Conservation (phyloP, 371 early-diverging fungal genomes). For the Actinomucor elegans region DNA sequence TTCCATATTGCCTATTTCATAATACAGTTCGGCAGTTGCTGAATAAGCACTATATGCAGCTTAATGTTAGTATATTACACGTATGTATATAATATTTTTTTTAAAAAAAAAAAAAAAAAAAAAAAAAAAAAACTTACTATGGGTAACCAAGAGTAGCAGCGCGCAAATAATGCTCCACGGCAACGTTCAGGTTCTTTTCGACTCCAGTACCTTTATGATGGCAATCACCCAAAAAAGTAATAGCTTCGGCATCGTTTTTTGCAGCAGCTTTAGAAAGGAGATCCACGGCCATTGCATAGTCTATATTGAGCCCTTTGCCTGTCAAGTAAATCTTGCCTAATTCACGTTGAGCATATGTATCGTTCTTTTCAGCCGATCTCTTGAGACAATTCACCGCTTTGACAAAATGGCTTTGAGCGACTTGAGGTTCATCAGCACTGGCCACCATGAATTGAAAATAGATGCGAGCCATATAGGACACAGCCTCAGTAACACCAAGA, state of each 20-base stretch:
- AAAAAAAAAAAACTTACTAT: constrained; percentile 35
- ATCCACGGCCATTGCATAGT: constrained; percentile 74
- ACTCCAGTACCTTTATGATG: constrained; percentile 54
- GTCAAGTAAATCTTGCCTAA: constrained; percentile 84
- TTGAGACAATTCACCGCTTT: constrained; percentile 46
- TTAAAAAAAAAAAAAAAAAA: no score
- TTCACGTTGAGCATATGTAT: constrained; percentile 72
- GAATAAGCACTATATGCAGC: constrained; percentile 36
- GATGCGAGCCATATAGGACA: constrained; percentile 46
- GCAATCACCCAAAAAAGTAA: constrained; percentile 63
- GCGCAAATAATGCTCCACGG: constrained; percentile 44
- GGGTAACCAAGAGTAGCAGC: constrained; percentile 39
- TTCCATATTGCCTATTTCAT: constrained; percentile 32
- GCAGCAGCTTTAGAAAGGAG: constrained; percentile 79
- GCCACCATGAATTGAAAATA: constrained; percentile 24
- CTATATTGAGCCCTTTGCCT: constrained; percentile 54
- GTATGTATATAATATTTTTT: not conserved
- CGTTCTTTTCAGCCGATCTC: constrained; percentile 45
- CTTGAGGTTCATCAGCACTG: not conserved
- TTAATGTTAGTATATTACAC: not conserved
- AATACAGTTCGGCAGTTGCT: constrained; percentile 45
- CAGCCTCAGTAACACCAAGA: constrained; percentile 38
- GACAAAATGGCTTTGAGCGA: constrained; percentile 26
- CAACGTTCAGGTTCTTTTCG: constrained; percentile 58
- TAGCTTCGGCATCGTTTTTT: constrained; percentile 79